A percentile compares a stretch with the other conserved stretches of the same genome.
These are phyloP conservation scores for Tetrahymena borealis DNA, from an alignment of 73 alveolate genomes.

Conservation along the genomic window DNA sequence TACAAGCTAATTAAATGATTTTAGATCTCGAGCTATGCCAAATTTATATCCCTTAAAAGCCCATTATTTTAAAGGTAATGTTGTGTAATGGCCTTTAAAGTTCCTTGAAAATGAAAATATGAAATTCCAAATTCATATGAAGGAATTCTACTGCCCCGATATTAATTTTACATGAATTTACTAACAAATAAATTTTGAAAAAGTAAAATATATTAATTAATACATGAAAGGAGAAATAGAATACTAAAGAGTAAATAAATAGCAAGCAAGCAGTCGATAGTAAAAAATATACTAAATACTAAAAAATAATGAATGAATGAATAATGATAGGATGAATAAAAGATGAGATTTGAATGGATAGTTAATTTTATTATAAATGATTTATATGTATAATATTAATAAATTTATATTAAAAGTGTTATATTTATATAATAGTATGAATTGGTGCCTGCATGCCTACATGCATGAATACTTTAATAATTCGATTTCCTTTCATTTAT, in stretches of 20 bases:
- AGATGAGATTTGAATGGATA: no score
- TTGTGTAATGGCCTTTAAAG: not conserved
- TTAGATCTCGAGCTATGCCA: not conserved
- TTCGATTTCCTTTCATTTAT: not conserved
- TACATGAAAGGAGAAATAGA: not conserved
- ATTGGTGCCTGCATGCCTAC: not conserved
- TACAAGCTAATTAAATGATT: not conserved
- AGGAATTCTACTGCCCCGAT: not conserved
- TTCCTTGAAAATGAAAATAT: not conserved
- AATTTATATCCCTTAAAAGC: not conserved
- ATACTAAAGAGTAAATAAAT: not conserved
- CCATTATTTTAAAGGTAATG: not conserved
- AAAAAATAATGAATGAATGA: no score
- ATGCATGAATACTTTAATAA: no score
- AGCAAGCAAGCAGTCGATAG: no score
- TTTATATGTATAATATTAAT: no score
- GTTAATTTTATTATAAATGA: no score
- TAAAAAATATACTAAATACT: no score
- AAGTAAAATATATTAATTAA: not conserved
- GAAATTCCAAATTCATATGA: not conserved
- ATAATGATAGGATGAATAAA: no score
- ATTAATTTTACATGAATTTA: not conserved
- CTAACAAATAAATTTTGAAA: not conserved
- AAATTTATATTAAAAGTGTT: no score
- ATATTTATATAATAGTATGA: not conserved